phyloP scores from a whole-genome alignment of 257 asterid genomes.

The Fraxinus quadrangulata region DNA sequence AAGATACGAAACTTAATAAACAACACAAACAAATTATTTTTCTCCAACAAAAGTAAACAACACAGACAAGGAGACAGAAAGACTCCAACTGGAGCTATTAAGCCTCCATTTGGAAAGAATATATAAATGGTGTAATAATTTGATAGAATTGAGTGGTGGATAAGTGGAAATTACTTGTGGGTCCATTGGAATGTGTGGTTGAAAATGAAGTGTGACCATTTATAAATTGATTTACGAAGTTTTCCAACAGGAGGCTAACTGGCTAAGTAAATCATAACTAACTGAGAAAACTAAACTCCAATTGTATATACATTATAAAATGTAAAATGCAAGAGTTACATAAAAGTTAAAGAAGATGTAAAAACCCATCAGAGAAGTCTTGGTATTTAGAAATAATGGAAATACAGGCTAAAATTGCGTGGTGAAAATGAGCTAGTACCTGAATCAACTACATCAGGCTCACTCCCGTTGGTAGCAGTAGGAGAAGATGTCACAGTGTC shows the following conservation, averaged over 20 bases:
- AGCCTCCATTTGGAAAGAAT: too few species aligned
- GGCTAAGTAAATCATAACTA: neutral
- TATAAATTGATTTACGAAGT: too few species aligned
- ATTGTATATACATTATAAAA: neutral
- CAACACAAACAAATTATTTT: neutral
- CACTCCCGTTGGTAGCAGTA: conserved; percentile 31
- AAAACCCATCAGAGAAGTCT: conserved; percentile 9
- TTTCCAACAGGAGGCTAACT: neutral
- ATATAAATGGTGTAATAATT: too few species aligned
- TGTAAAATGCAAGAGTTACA: neutral
- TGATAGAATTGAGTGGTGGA: too few species aligned
- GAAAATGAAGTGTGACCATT: too few species aligned
- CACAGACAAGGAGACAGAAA: conserved; percentile 9
- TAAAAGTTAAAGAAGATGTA: neutral
- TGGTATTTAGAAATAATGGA: neutral
- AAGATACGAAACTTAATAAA: neutral
- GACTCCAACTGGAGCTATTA: too few species aligned
- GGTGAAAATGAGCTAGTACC: conserved; percentile 36
- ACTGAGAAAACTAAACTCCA: neutral
- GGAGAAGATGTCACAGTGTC: conserved; percentile 40
- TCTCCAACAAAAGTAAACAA: conserved; percentile 7
- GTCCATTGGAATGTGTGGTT: too few species aligned
- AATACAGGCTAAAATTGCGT: neutral
- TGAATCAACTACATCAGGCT: conserved; percentile 40
- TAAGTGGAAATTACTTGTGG: too few species aligned